A percentile compares a stretch with the other conserved stretches of the same genome.
Evolutionary conservation across 75 land plant genomes (phyloP).

Genomic region (Sequoiadendron giganteum): DNA sequence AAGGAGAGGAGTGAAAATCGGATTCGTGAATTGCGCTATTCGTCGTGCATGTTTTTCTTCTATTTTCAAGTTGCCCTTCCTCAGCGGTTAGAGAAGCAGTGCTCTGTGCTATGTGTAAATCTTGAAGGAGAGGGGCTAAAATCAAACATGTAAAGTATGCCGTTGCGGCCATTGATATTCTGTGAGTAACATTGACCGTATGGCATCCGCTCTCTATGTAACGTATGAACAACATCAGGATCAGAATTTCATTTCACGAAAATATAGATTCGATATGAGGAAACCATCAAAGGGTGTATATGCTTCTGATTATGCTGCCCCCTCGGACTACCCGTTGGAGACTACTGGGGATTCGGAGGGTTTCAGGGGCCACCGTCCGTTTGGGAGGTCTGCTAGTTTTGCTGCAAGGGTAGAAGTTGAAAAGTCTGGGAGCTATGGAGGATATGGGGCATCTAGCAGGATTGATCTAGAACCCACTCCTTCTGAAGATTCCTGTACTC

Average conservation of each 20-base stretch:
- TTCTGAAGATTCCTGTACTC: slow-evolving; percentile 57
- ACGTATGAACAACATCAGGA: slow-evolving; percentile 26
- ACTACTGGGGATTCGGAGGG: slow-evolving; percentile 49
- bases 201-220: slow-evolving; percentile 35
- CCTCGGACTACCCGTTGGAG: slow-evolving; percentile 36
- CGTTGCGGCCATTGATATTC: background rate
- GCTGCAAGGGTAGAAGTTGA: background rate
- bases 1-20: no score
- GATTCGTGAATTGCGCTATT: no score
- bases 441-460: slow-evolving; percentile 44
- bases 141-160: background rate
- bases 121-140: no score
- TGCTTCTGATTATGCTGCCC: slow-evolving; percentile 28
- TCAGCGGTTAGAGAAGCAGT: background rate
- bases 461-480: slow-evolving; percentile 37
- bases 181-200: slow-evolving; percentile 2
- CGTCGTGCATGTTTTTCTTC: no score
- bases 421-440: slow-evolving; percentile 2
- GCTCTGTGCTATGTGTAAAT: no score
- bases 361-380: background rate
- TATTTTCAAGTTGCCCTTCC: background rate
- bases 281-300: slow-evolving; percentile 33
- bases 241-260: slow-evolving; percentile 12
- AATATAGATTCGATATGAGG: slow-evolving; percentile 17
- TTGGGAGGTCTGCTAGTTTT: background rate